Base-by-base conservation (phyloP, 1,139 yeast species). In the Suhomyces coccinellae region DNA sequence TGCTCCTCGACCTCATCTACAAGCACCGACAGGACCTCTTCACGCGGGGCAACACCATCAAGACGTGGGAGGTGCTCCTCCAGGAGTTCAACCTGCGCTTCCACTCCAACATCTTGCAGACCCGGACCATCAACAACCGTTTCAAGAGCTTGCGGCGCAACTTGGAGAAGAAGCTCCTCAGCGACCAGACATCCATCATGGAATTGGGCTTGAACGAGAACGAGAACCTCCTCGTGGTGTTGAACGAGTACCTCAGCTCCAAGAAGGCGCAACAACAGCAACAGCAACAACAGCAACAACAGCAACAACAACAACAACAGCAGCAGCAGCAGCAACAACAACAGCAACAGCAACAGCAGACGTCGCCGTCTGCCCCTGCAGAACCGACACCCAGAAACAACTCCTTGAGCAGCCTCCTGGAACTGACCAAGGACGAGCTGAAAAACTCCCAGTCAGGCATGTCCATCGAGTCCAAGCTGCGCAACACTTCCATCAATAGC, bases 121-220 rank as follows among this genome's bases (percentile, higher is more conserved):
- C 65, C n/a, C 41, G 70, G 36, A 66, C 70, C 8, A 54, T 66
- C 38, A 65, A 59, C 42, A 66, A 65, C 38, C 53, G 70, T 26
- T 66, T 63, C 48, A 62, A 61, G 40, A 44, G 46, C 8, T 45
- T 66, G 12, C 54, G 61, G 12, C 57, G 54, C 42, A 65, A 66
- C 48, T 50, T 64, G 28, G 62, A 62, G 40, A 49, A 58, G 32
- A 52, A 62, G 39, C 45, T 61, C 30, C 38, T 53, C 11, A 57
- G 47, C 37, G 63, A 57, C 31, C 50, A 49, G 26, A 41, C 45
- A 14, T 46, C 46, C 5, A 33, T 52, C 6, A 32, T 40, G 28
- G 53, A 50, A 12, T 41, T 53, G 28, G 48, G 49, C 16, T 48
- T 65, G 36, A 64, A 62, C 39, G 71, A 65, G 41, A 65, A 66